Percentiles rank a stretch among this genome's conserved stretches.
Evolutionary conservation across 306 rosid genomes (phyloP).

Genomic region (Macrotyloma uniflorum): DNA sequence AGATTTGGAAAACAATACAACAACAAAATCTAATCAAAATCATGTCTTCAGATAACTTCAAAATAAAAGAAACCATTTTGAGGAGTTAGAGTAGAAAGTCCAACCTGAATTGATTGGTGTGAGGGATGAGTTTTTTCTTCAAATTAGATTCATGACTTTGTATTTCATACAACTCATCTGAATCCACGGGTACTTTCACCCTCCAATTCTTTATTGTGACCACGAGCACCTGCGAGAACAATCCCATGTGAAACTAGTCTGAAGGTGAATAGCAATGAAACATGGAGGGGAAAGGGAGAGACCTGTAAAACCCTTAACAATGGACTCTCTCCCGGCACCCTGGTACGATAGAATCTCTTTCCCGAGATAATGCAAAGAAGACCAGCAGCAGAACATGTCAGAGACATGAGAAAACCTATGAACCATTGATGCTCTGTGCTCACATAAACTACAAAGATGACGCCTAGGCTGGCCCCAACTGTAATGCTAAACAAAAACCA

Average conservation of each 20-base stretch:
- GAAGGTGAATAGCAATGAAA: not conserved
- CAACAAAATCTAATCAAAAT: not conserved
- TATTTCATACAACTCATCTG: slow-evolving; percentile 40
- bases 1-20: not conserved
- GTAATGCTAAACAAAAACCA: slow-evolving; percentile 59
- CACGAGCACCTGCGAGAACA: slow-evolving; percentile 46
- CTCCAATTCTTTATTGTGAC: slow-evolving; percentile 44
- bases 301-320: slow-evolving; percentile 55
- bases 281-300: not conserved
- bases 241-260: not conserved
- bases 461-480: slow-evolving; percentile 56
- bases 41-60: not conserved
- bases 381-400: slow-evolving; percentile 45
- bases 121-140: slow-evolving; percentile 36
- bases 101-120: slow-evolving; percentile 47
- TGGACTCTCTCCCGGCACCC: slow-evolving; percentile 54
- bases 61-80: not conserved
- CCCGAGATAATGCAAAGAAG: slow-evolving; percentile 50
- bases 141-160: slow-evolving; percentile 7
- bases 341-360: slow-evolving; percentile 48
- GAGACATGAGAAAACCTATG: slow-evolving; percentile 54
- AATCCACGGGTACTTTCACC: slow-evolving; percentile 35
- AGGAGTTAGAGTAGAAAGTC: not conserved
- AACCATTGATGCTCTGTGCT: slow-evolving; percentile 48
- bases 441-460: slow-evolving; percentile 57